Percentiles rank a stretch among this genome's conserved stretches.
These are phyloP conservation scores for Eragrostis nindensis DNA, from an alignment of 176 grass and related monocot species.

Conservation along the genomic window DNA sequence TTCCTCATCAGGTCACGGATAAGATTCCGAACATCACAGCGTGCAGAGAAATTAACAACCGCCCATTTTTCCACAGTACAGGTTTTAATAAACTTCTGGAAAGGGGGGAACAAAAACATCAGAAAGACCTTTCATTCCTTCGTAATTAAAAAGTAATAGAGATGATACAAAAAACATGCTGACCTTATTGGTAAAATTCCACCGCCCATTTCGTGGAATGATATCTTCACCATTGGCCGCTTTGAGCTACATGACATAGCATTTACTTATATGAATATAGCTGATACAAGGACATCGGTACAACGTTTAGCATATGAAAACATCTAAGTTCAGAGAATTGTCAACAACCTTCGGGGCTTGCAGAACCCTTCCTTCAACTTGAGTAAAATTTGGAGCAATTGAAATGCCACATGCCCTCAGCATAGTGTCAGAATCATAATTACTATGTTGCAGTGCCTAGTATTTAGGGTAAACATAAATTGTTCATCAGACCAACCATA, in stretches of 20 bases:
- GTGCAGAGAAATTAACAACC: conserved; percentile 82
- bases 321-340: not conserved
- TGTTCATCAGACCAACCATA: conserved; percentile 1
- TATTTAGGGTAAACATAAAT: conserved; percentile 30
- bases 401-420: conserved; percentile 71
- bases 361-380: conserved; percentile 70
- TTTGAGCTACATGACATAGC: conserved; percentile 54
- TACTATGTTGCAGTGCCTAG: conserved; percentile 56
- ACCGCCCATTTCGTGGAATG: conserved; percentile 58
- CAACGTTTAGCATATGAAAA: conserved; percentile 1
- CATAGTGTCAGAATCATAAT: conserved; percentile 76
- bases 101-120: conserved; percentile 21
- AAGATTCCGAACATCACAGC: conserved; percentile 54
- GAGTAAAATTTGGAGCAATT: conserved; percentile 56
- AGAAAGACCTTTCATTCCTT: not conserved
- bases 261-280: conserved; percentile 22
- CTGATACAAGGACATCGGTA: not conserved
- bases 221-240: conserved; percentile 66
- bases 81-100: conserved; percentile 62
- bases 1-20: conserved; percentile 63
- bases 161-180: conserved; percentile 1
- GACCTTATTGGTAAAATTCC: conserved; percentile 90
- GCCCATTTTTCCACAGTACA: conserved; percentile 55
- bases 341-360: conserved; percentile 60
- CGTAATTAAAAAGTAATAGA: not conserved